phyloP scores from a whole-genome alignment of 495 filamentous ascomycete genomes.

The Podospora appendiculata region DNA sequence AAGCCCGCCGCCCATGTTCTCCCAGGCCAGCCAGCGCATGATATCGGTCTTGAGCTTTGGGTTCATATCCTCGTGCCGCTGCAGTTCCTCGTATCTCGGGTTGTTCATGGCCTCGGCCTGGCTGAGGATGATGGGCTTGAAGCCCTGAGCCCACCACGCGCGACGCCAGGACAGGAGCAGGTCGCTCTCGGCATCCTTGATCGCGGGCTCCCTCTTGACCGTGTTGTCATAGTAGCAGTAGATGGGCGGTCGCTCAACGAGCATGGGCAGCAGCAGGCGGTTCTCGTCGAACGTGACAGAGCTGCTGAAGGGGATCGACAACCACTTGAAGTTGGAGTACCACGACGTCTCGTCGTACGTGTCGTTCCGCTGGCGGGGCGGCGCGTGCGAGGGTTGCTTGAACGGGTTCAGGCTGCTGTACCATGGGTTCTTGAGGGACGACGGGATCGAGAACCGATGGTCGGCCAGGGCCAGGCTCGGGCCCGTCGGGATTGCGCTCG shows the following conservation, averaged over 20 bases:
- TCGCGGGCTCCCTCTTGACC: slow-evolving; percentile 49
- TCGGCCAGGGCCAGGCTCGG: slow-evolving; percentile 29
- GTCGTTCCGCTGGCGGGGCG: slow-evolving; percentile 66
- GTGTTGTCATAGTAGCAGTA: slow-evolving; percentile 87
- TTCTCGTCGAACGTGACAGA: slow-evolving; percentile 78
- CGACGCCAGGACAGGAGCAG: slow-evolving; percentile 82
- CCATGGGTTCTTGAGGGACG: slow-evolving; percentile 35
- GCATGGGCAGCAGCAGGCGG: slow-evolving; percentile 76
- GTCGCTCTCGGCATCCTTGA: slow-evolving; percentile 63
- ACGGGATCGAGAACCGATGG: slow-evolving; percentile 35
- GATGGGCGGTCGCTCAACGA: slow-evolving; percentile 64
- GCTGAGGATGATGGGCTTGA: slow-evolving; percentile 75
- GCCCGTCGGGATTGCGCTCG: slow-evolving; percentile 30
- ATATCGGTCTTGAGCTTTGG: slow-evolving; percentile 61
- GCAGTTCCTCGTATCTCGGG: slow-evolving; percentile 63
- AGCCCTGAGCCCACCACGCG: slow-evolving; percentile 92
- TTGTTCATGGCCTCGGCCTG: slow-evolving; percentile 80
- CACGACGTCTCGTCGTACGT: slow-evolving; percentile 72
- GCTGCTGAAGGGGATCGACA: slow-evolving; percentile 75
- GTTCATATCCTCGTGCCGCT: slow-evolving; percentile 42
- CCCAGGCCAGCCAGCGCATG: slow-evolving; percentile 88
- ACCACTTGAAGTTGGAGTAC: slow-evolving; percentile 85
- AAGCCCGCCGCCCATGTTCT: slow-evolving; percentile 80
- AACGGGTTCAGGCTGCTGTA: slow-evolving; percentile 49
- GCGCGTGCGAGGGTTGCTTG: slow-evolving; percentile 62